Conservation (phyloP, 2,329 filamentous ascomycete species). For the Ophiostoma fasciatum region DNA sequence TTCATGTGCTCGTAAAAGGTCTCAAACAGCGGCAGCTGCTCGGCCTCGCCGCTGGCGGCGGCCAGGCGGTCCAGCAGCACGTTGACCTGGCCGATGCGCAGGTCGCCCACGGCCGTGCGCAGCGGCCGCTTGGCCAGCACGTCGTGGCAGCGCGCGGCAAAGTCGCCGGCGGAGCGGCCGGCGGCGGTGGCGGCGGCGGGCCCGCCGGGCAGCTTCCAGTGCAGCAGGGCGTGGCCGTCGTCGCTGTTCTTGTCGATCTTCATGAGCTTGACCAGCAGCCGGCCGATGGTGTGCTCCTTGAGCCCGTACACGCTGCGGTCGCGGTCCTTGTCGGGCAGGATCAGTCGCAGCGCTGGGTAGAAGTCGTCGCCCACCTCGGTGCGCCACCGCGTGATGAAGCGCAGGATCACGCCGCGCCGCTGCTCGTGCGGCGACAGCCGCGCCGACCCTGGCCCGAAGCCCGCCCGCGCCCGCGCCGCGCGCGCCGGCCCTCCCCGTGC, state of each 20-base stretch:
- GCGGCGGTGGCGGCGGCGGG: slow-evolving; percentile 44
- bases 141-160: slow-evolving; percentile 78
- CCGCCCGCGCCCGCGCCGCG: slow-evolving; percentile 34
- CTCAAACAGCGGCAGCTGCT: slow-evolving; percentile 68
- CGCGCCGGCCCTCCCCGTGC: slow-evolving; percentile 24
- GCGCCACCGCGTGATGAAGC: slow-evolving; percentile 78
- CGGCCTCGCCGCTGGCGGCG: slow-evolving; percentile 60
- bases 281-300: slow-evolving; percentile 84
- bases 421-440: slow-evolving; percentile 61
- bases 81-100: slow-evolving; percentile 86
- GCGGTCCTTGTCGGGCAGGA: slow-evolving; percentile 82
- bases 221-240: slow-evolving; percentile 69
- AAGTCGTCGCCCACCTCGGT: slow-evolving; percentile 82
- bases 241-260: slow-evolving; percentile 85
- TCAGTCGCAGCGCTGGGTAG: slow-evolving; percentile 81
- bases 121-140: slow-evolving; percentile 74
- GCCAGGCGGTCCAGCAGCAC: slow-evolving; percentile 67
- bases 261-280: slow-evolving; percentile 79
- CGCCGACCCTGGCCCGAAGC: slow-evolving; percentile 38
- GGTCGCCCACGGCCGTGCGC: slow-evolving; percentile 54
- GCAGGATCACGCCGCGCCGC: slow-evolving; percentile 64
- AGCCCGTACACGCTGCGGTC: slow-evolving; percentile 87
- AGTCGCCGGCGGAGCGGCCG: slow-evolving; percentile 67
- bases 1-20: slow-evolving; percentile 87
- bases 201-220: slow-evolving; percentile 83